These are phyloP conservation scores for Fusarium udum DNA, from an alignment of 2,329 filamentous ascomycete genomes.

Conservation along the genomic window DNA sequence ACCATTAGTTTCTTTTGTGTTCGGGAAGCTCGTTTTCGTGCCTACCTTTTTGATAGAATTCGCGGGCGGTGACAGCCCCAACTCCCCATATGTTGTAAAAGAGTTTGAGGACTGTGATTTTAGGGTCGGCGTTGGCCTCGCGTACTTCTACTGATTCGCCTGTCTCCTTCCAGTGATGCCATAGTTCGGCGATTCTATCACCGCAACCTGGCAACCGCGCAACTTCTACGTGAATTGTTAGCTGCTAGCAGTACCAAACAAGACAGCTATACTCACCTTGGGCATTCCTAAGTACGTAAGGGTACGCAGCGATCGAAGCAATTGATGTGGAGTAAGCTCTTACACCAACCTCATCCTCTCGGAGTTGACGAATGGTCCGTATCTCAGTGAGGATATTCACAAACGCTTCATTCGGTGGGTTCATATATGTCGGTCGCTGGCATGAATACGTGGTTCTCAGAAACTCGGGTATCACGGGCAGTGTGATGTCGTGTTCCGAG, in stretches of 20 bases:
- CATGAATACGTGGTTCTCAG: conserved; percentile 76
- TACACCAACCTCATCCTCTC: conserved; percentile 79
- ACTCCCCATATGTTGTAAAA: conserved; percentile 96
- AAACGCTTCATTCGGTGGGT: conserved; percentile 79
- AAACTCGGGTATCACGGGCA: conserved; percentile 75
- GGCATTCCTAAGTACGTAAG: conserved; percentile 56
- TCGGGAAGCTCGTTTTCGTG: not conserved
- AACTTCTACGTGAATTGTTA: conserved; percentile 52
- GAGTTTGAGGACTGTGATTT: conserved; percentile 68
- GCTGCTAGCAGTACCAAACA: not conserved
- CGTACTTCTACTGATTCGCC: conserved; percentile 71
- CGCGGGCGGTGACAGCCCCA: conserved; percentile 79
- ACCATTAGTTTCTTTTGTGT: not conserved
- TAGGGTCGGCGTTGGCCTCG: conserved; percentile 70
- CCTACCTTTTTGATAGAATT: conserved; percentile 76
- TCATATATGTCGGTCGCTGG: conserved; percentile 75
- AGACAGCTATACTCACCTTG: conserved; percentile 49
- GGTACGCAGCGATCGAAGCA: conserved; percentile 84
- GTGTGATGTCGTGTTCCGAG: conserved; percentile 74
- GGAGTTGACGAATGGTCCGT: conserved; percentile 73
- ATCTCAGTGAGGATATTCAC: conserved; percentile 79
- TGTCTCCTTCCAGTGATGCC: conserved; percentile 74
- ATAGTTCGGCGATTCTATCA: conserved; percentile 79
- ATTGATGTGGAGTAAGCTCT: conserved; percentile 90
- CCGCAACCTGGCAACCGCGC: conserved; percentile 80